These are phyloP conservation scores for Globisporangium abappressorium DNA, from an alignment of 352 stramenopile species.

Conservation along the genomic window DNA sequence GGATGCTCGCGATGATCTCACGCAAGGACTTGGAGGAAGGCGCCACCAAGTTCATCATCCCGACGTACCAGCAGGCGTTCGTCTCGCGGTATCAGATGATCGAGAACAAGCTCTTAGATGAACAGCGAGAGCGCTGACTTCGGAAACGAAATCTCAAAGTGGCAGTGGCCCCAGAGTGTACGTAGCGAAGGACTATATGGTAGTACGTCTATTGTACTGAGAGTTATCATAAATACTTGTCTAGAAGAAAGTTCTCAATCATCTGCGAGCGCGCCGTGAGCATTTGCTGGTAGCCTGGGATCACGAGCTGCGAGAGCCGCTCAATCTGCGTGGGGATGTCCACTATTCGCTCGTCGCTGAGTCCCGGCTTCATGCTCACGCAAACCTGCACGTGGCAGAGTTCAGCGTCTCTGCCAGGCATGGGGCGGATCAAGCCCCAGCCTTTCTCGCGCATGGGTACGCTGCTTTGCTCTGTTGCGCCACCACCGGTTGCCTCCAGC, in stretches of 20 bases:
- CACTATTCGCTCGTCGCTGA: slow-evolving; percentile 12
- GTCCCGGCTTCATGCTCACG: slow-evolving; percentile 6
- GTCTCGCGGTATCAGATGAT: slow-evolving; percentile 13
- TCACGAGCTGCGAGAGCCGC: slow-evolving; percentile 7
- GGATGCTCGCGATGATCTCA: not conserved
- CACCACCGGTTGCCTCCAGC: not conserved
- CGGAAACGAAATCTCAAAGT: not conserved
- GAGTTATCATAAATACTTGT: slow-evolving; percentile 3
- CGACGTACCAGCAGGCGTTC: slow-evolving; percentile 10
- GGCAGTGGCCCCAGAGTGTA: no score
- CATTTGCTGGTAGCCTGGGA: slow-evolving; percentile 12
- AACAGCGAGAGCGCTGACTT: not conserved
- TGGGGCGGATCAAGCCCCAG: slow-evolving; percentile 11
- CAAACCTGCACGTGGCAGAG: slow-evolving; percentile 9
- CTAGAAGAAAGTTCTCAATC: slow-evolving; percentile 21
- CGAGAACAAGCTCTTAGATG: slow-evolving; percentile 19
- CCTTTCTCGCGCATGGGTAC: slow-evolving; percentile 12
- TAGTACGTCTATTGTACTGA: no score
- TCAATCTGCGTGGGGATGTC: slow-evolving; percentile 1
- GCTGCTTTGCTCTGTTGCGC: not conserved
- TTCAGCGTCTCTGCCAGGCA: not conserved
- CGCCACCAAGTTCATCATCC: slow-evolving; percentile 2
- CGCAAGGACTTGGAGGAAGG: not conserved
- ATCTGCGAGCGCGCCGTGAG: slow-evolving; percentile 14
- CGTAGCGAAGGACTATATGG: no score